Evolutionary conservation across 345 rosid genomes (phyloP).

Genomic region (Clarkia xantiana): DNA sequence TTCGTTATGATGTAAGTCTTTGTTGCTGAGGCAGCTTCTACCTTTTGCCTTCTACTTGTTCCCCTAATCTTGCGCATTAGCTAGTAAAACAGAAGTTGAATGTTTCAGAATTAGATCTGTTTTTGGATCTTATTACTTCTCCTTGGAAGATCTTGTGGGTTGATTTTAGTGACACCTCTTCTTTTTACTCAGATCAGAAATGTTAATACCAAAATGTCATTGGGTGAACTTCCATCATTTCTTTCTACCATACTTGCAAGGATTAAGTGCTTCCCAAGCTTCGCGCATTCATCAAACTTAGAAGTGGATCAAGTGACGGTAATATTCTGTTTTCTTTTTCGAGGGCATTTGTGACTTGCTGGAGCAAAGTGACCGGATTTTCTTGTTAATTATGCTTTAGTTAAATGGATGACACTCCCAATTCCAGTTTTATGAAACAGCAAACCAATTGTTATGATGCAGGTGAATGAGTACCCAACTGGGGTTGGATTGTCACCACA

Average conservation of each 20-base stretch:
- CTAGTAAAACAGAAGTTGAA: no score
- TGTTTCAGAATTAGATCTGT: no score
- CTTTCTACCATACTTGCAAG: conserved; percentile 46
- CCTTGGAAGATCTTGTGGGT: no score
- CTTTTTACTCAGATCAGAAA: conserved; percentile 46
- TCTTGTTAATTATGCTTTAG: background rate
- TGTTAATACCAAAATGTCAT: conserved; percentile 44
- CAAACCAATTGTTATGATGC: conserved; percentile 10
- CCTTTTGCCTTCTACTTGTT: no score
- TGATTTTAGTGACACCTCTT: background rate
- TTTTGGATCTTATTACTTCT: no score
- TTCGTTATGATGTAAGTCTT: conserved; percentile 51
- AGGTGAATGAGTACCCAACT: conserved; percentile 92
- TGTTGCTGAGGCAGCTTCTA: background rate
- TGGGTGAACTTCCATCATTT: conserved; percentile 77
- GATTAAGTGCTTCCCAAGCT: conserved; percentile 29
- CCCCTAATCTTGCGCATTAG: no score
- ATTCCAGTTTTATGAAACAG: background rate
- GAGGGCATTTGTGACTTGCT: background rate
- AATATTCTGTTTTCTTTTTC: conserved; percentile 8
- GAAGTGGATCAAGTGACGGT: conserved; percentile 78
- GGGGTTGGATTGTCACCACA: conserved; percentile 97
- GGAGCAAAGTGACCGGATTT: background rate
- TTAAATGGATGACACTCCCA: background rate
- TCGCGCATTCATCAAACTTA: conserved; percentile 22